These are phyloP conservation scores for Metarhizium album DNA, from an alignment of 2,329 filamentous ascomycete species.

Conservation along the genomic window DNA sequence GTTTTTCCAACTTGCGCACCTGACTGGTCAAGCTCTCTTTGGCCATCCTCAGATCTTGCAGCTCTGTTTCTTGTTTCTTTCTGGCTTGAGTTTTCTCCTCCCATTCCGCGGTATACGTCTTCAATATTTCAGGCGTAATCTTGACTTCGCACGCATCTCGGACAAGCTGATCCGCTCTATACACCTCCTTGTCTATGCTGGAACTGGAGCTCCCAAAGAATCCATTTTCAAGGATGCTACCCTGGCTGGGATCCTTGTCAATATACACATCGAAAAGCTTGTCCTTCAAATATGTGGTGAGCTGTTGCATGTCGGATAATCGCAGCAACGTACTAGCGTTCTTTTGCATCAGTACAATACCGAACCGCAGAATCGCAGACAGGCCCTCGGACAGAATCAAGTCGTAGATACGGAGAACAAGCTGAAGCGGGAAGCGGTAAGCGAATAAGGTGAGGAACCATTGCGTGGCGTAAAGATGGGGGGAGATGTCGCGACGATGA, in stretches of 20 bases:
- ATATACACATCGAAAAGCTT: constrained; percentile 95
- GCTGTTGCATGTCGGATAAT: constrained; percentile 83
- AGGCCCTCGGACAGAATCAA: constrained; percentile 88
- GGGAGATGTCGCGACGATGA: constrained; percentile 73
- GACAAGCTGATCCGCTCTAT: constrained; percentile 86
- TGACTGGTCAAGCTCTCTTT: constrained; percentile 60
- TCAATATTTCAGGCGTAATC: constrained; percentile 72
- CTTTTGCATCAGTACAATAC: constrained; percentile 91
- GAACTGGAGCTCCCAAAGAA: constrained; percentile 91
- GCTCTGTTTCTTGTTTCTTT: constrained; percentile 70
- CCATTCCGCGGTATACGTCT: constrained; percentile 77
- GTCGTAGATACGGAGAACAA: constrained; percentile 94
- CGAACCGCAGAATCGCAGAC: constrained; percentile 87
- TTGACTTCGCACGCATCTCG: constrained; percentile 84
- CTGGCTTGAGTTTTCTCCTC: constrained; percentile 79
- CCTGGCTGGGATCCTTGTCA: constrained; percentile 84
- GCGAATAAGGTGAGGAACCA: constrained; percentile 99
- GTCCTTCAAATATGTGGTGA: constrained; percentile 88
- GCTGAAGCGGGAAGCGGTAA: constrained; percentile 90
- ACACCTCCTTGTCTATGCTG: constrained; percentile 89
- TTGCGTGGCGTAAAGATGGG: constrained; percentile 92
- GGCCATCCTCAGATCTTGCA: constrained; percentile 59
- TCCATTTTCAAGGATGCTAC: constrained; percentile 85
- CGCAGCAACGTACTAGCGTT: constrained; percentile 67
- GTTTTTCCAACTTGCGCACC: constrained; percentile 77